Evolutionary conservation across 352 stramenopile species (phyloP).

Genomic region (Pythium sukuiense): DNA sequence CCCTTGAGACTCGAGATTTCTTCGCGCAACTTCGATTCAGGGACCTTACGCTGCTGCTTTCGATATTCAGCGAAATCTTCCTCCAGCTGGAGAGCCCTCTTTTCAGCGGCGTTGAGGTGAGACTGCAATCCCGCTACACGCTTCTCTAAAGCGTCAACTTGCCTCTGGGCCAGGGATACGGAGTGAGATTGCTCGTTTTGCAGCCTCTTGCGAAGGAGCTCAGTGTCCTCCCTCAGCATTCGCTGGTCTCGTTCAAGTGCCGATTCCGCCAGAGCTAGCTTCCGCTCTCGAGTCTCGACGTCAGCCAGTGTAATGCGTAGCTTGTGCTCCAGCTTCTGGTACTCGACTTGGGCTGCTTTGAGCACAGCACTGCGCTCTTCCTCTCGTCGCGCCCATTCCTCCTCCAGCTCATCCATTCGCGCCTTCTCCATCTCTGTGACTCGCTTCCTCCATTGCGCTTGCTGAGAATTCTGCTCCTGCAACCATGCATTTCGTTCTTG

Average conservation of each 20-base stretch:
- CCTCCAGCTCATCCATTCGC: slow-evolving; percentile 75
- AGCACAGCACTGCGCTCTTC: slow-evolving; percentile 66
- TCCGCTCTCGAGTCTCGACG: slow-evolving; percentile 60
- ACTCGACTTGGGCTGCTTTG: slow-evolving; percentile 57
- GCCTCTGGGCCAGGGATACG: slow-evolving; percentile 52
- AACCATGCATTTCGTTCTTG: slow-evolving; percentile 42
- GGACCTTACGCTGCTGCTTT: slow-evolving; percentile 70
- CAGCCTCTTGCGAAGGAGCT: slow-evolving; percentile 48
- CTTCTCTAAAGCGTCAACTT: slow-evolving; percentile 52
- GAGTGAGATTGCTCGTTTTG: slow-evolving; percentile 67
- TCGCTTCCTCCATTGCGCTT: slow-evolving; percentile 55
- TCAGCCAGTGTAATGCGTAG: slow-evolving; percentile 55
- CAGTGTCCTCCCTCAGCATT: slow-evolving; percentile 54
- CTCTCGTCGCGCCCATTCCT: slow-evolving; percentile 76
- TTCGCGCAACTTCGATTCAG: slow-evolving; percentile 65
- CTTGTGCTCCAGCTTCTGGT: slow-evolving; percentile 64
- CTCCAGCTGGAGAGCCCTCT: slow-evolving; percentile 54
- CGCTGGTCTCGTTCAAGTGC: slow-evolving; percentile 58
- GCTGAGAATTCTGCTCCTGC: slow-evolving; percentile 47
- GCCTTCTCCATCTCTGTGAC: slow-evolving; percentile 56
- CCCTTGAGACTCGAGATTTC: slow-evolving; percentile 65
- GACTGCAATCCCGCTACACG: slow-evolving; percentile 39
- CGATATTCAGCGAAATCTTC: slow-evolving; percentile 70
- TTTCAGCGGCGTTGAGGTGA: slow-evolving; percentile 49
- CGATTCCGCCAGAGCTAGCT: slow-evolving; percentile 50